Percentiles rank a stretch among this genome's conserved stretches.
These are phyloP conservation scores for Exidia glandulosa DNA, from an alignment of 768 basidiomycete genomes.

Conservation along the genomic window DNA sequence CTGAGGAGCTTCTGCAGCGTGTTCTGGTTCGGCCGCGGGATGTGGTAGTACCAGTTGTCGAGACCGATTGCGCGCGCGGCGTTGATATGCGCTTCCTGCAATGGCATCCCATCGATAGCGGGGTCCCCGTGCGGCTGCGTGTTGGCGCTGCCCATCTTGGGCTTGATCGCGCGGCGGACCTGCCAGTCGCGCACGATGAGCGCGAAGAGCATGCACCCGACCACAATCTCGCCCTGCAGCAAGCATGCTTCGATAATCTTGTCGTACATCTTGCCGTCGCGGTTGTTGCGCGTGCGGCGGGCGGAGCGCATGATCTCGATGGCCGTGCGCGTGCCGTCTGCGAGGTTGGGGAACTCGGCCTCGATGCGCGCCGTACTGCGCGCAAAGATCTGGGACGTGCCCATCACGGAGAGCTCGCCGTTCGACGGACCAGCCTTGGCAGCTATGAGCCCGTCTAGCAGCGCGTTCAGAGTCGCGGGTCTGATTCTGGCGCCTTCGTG, in stretches of 20 bases:
- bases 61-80: not conserved
- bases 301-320: constrained; percentile 42
- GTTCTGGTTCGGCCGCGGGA: not conserved
- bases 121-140: not conserved
- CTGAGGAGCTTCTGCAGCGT: not conserved
- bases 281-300: constrained; percentile 40
- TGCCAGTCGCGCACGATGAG: constrained; percentile 56
- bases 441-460: constrained; percentile 22
- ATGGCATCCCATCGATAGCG: not conserved
- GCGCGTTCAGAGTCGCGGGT: constrained; percentile 35
- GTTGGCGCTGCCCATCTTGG: not conserved
- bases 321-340: constrained; percentile 35
- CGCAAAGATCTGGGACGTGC: constrained; percentile 8
- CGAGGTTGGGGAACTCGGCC: constrained; percentile 5
- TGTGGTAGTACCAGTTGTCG: not conserved
- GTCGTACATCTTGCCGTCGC: constrained; percentile 50
- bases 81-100: not conserved
- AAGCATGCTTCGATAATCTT: constrained; percentile 52
- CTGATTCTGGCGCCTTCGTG: constrained; percentile 39
- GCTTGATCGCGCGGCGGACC: constrained; percentile 14
- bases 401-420: not conserved
- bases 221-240: constrained; percentile 67
- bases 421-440: not conserved
- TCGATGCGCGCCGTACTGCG: constrained; percentile 9
- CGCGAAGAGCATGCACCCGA: constrained; percentile 62